Percentiles rank a stretch among this genome's conserved stretches.
phyloP scores from a whole-genome alignment of 805 yeast genomes.

The Candida sonorensis region DNA sequence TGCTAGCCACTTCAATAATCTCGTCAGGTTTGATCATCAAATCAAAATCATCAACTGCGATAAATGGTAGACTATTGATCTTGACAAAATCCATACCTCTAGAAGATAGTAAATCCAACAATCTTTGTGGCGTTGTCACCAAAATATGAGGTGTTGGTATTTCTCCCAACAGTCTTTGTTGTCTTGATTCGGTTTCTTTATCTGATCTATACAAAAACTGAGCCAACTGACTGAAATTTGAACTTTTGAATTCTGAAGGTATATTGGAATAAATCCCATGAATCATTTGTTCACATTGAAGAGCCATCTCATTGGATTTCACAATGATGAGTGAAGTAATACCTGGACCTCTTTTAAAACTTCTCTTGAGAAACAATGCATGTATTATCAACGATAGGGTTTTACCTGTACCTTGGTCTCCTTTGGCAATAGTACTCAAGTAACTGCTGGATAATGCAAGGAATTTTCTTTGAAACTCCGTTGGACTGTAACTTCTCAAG shows the following conservation, averaged over 20 bases:
- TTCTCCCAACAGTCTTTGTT: slow-evolving; percentile 17
- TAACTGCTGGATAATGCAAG: slow-evolving; percentile 19
- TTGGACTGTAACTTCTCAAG: slow-evolving; percentile 14
- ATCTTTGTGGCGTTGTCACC: slow-evolving; percentile 30
- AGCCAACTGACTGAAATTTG: slow-evolving; percentile 10
- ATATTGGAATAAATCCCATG: slow-evolving; percentile 6
- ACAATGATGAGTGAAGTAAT: slow-evolving; percentile 26
- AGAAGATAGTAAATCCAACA: slow-evolving; percentile 28
- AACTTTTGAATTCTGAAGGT: slow-evolving; percentile 1
- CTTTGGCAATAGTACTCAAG: slow-evolving; percentile 26
- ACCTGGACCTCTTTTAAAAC: slow-evolving; percentile 19
- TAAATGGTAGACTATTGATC: slow-evolving; percentile 20
- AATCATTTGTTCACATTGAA: slow-evolving; percentile 16
- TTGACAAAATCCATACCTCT: slow-evolving; percentile 26
- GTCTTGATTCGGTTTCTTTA: slow-evolving; percentile 17
- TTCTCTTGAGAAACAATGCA: slow-evolving; percentile 20
- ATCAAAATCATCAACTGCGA: slow-evolving; percentile 30
- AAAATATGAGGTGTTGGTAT: slow-evolving; percentile 25
- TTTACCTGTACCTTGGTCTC: slow-evolving; percentile 26
- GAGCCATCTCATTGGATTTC: slow-evolving; percentile 20
- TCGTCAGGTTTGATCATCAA: slow-evolving; percentile 18
- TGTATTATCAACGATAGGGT: slow-evolving; percentile 21
- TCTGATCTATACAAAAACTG: slow-evolving; percentile 27
- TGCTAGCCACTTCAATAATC: slow-evolving; percentile 11
- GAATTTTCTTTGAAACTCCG: slow-evolving; percentile 25